Conservation (phyloP, 192 early-diverging fungal genomes). For the Rhizoclosmatium sp. region DNA sequence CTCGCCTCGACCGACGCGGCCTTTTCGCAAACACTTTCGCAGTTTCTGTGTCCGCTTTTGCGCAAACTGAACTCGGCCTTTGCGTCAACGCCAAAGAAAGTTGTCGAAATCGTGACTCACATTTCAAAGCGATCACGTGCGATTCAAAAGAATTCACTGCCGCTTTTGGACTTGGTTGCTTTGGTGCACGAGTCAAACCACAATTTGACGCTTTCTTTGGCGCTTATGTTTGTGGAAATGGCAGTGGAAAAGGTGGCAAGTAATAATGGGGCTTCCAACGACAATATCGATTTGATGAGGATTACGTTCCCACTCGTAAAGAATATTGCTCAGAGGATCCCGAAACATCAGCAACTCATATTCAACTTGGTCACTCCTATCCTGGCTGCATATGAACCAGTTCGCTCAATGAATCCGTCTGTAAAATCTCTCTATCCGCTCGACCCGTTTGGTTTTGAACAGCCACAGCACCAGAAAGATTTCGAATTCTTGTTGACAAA, state of each 20-base stretch:
- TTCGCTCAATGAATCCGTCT: neutral
- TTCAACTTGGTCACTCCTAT: conserved; percentile 39
- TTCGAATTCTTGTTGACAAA: conserved; percentile 59
- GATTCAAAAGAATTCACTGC: conserved; percentile 66
- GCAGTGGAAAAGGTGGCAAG: conserved; percentile 51
- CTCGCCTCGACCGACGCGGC: conserved; percentile 73
- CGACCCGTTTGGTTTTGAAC: conserved; percentile 69
- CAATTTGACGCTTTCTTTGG: conserved; percentile 76
- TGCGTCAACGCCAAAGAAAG: conserved; percentile 60
- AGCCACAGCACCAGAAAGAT: conserved; percentile 55
- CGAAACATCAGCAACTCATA: conserved; percentile 59
- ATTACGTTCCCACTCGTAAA: neutral
- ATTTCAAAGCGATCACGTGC: conserved; percentile 85
- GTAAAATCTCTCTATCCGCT: conserved; percentile 30
- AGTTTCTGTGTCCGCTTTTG: conserved; percentile 74
- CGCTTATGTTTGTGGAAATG: conserved; percentile 87
- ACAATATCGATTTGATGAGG: neutral
- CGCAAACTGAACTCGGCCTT: conserved; percentile 67
- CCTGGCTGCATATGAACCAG: conserved; percentile 36
- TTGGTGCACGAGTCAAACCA: conserved; percentile 21
- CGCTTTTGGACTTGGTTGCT: conserved; percentile 68
- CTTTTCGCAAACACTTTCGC: conserved; percentile 66
- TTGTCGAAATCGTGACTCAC: conserved; percentile 80
- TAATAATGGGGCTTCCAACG: neutral
- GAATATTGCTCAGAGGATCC: conserved; percentile 60